Evolutionary conservation across 2,329 filamentous ascomycete genomes (phyloP), one percentile per base, ranked within the genome.

Genomic region (Graphiopsis chlorocephala): DNA sequence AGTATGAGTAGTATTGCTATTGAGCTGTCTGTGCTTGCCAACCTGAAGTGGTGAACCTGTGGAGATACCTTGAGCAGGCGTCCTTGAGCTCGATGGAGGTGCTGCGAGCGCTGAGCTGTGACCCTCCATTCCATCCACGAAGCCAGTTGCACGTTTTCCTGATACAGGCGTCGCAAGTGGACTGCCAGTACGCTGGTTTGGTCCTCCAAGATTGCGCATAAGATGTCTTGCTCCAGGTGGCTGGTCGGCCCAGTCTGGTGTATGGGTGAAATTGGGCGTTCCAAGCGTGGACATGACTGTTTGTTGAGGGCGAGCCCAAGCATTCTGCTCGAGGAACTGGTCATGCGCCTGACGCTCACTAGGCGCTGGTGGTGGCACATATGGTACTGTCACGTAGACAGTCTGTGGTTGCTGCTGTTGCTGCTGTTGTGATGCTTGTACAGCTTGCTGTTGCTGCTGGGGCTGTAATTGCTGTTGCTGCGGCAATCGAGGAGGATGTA

Each of bases 271-370:
- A 52, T 71, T 69, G 14, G 71, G 71, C 12, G 71, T 73, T 29
- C 67, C 70, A 60, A 71, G 68, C 28, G 69, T 63, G n/a, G 92
- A 88, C 11, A 87, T 85, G 7, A 90, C 88, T 74, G 92, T 89
- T 70, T 94, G 91, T 69, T 94, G 91, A 20, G 93, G 92, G 74
- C 96, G 96, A 38, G 93, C 92, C 93, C 93, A 97, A 0, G 93
- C 90, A 5, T 91, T 96, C 70, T 94, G 89, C 73, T 96, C 91
- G 63, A 96, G 84, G 71, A 95, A 96, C 68, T 94, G 90, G 76
- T 96, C 92, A 71, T 77, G 74, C 14, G 76, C 76, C 11, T 75
- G 65, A 23, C 74, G 73, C 58, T 76, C 75, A 38, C 70, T 71
- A 48, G 68, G 69, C 10, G 71, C 67, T n/a, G 60, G 17, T 6